These are phyloP conservation scores for Ulota crispa DNA, from an alignment of 225 moss, liverwort and hornwort genomes.

Conservation along the genomic window DNA sequence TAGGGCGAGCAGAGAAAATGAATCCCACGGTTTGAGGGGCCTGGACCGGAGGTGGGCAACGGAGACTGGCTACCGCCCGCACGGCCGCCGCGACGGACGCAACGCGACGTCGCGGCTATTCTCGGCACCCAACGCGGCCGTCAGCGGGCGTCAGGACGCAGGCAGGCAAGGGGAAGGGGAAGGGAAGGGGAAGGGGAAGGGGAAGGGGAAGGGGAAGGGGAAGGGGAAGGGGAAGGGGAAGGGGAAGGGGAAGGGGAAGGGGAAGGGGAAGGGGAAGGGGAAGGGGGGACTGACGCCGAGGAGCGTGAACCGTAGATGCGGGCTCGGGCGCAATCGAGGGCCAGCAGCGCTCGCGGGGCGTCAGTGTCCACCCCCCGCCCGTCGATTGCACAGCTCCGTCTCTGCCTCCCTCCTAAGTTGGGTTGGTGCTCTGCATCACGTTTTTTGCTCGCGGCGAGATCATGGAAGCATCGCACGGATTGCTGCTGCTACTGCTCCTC, in stretches of 20 bases:
- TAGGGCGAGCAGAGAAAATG: background rate
- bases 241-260: background rate
- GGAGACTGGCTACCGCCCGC: background rate
- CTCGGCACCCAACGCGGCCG: background rate
- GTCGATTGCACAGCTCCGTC: slow-evolving; percentile 26
- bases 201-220: background rate
- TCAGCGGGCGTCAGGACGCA: background rate
- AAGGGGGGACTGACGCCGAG: background rate
- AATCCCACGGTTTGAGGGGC: slow-evolving; percentile 14
- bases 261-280: background rate
- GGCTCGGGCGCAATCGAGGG: background rate
- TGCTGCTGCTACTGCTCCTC: slow-evolving; percentile 11
- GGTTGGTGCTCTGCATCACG: slow-evolving; percentile 30
- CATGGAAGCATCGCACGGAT: slow-evolving; percentile 36
- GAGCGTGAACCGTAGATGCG: background rate
- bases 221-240: background rate
- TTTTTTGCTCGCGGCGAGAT: slow-evolving; percentile 33
- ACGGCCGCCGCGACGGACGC: background rate
- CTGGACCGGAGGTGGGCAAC: background rate
- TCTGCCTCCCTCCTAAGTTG: background rate
- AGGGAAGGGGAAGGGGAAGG: background rate
- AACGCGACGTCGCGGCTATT: background rate
- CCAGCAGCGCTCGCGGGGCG: background rate
- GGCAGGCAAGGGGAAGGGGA: no score
- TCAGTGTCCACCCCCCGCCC: slow-evolving; percentile 16